A percentile compares a stretch with the other conserved stretches of the same genome.
Evolutionary conservation across 176 grass and related monocot species (phyloP).

Genomic region (Raddia guianensis): DNA sequence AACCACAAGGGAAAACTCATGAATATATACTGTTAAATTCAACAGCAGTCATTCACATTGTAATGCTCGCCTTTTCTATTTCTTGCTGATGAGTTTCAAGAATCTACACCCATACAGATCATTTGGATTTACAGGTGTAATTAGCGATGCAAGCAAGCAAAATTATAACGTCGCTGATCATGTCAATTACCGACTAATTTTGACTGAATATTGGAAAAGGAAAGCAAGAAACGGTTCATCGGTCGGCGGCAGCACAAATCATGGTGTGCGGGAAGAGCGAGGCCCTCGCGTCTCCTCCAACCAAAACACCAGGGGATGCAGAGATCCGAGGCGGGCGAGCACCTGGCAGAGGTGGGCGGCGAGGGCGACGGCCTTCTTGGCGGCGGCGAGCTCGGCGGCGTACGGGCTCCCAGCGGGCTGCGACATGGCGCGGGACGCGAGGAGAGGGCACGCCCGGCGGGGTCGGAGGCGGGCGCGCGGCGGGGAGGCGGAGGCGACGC

Average conservation of each 20-base stretch:
- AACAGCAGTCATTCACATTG: not conserved
- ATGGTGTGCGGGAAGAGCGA: not conserved
- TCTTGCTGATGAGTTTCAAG: not conserved
- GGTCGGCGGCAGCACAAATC: not conserved
- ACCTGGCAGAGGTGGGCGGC: slow-evolving; percentile 95
- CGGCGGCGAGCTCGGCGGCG: slow-evolving; percentile 80
- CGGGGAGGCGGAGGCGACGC: not conserved
- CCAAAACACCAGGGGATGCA: not conserved
- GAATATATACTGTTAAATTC: not conserved
- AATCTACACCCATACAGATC: not conserved
- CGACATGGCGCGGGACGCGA: slow-evolving; percentile 29
- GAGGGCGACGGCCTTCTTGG: slow-evolving; percentile 84
- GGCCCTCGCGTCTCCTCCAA: no score
- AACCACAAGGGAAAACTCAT: not conserved
- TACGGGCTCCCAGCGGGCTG: slow-evolving; percentile 46
- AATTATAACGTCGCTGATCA: not conserved
- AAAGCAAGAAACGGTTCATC: not conserved
- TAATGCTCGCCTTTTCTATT: not conserved
- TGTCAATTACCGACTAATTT: not conserved
- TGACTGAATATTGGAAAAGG: not conserved
- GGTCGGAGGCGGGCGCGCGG: not conserved
- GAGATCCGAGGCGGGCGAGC: not conserved
- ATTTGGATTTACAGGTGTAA: not conserved
- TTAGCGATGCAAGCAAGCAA: not conserved
- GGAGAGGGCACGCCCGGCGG: not conserved